phyloP scores from a whole-genome alignment of 768 basidiomycete genomes.

The Goffeauzyma gilvescens region DNA sequence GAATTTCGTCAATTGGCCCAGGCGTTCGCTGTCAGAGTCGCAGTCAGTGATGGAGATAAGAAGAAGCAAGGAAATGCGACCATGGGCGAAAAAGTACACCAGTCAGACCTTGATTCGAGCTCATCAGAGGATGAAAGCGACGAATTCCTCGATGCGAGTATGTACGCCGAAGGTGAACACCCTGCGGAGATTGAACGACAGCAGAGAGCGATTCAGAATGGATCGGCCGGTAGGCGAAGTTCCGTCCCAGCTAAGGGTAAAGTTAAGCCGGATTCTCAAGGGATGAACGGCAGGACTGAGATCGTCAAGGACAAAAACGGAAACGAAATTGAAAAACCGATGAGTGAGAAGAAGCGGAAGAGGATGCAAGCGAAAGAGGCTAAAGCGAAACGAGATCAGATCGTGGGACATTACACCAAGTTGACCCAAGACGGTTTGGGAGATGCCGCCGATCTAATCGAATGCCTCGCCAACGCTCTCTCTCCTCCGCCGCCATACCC shows the following conservation, averaged over 20 bases:
- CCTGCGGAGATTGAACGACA: conserved; percentile 3
- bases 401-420: conserved; percentile 32
- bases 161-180: conserved; percentile 7
- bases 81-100: conserved; percentile 27
- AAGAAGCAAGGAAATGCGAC: conserved; percentile 27
- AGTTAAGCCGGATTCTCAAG: too few relatives aligned
- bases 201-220: too few relatives aligned
- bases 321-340: conserved; percentile 9
- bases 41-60: conserved; percentile 21
- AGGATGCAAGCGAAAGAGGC: conserved; percentile 24
- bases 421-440: conserved; percentile 29
- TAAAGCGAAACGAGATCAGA: conserved; percentile 32
- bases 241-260: too few relatives aligned
- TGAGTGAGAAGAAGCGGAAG: conserved; percentile 25
- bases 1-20: conserved; percentile 27
- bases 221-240: too few relatives aligned
- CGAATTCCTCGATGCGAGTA: conserved; percentile 2
- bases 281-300: conserved; percentile 3
- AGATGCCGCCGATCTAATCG: conserved; percentile 30
- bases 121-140: conserved; percentile 9
- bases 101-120: too few relatives aligned
- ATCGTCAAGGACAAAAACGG: neutral
- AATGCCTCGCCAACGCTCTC: conserved; percentile 30
- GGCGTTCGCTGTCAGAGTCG: conserved; percentile 16
- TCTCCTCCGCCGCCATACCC: conserved; percentile 31